Evolutionary conservation across 768 basidiomycete genomes (phyloP).

Genomic region (Phanerochaete sordida): DNA sequence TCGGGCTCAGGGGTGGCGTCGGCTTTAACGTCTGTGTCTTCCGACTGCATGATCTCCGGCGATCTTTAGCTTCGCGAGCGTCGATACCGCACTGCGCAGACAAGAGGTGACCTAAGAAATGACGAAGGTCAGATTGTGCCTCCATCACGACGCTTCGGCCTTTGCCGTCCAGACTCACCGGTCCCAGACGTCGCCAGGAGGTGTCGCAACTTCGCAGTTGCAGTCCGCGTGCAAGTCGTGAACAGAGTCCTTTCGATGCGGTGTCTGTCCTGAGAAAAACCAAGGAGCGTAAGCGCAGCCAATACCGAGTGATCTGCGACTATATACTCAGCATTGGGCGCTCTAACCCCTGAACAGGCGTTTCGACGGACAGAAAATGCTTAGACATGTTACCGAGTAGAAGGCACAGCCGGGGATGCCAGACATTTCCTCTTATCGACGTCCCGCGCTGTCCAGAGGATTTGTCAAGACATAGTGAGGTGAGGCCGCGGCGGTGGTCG

Average conservation of each 20-base stretch:
- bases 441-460: background rate
- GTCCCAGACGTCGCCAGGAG: background rate
- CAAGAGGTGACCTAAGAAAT: background rate
- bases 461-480: background rate
- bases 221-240: background rate
- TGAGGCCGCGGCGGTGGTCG: background rate
- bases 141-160: background rate
- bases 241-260: background rate
- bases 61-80: background rate
- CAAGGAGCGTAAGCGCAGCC: background rate
- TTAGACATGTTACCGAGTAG: background rate
- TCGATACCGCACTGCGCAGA: background rate
- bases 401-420: background rate
- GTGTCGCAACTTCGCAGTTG: background rate
- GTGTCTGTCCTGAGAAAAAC: background rate
- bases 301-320: background rate
- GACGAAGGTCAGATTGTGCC: background rate
- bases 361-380: background rate
- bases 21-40: background rate
- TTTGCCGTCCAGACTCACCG: background rate
- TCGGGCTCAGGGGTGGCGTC: background rate
- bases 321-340: background rate
- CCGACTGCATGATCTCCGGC: background rate
- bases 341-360: background rate
- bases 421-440: background rate